These are phyloP conservation scores for Berberis vulgaris DNA, from an alignment of 164 flowering plant genomes.

Conservation along the genomic window DNA sequence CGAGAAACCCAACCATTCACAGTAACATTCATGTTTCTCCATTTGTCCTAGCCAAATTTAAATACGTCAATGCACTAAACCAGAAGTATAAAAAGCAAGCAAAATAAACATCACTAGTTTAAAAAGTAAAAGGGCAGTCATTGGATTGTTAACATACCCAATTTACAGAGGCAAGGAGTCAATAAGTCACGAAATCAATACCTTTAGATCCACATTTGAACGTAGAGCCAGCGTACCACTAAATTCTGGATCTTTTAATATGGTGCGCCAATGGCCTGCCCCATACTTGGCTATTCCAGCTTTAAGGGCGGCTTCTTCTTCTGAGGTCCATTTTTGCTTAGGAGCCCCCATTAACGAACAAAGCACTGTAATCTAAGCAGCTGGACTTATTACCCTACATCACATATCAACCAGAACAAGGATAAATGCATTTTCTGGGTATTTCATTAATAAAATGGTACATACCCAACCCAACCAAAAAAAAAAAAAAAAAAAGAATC, in stretches of 20 bases:
- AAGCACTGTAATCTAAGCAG: neutral
- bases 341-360: constrained; percentile 78
- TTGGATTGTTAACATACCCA: no score
- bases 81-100: constrained; percentile 14
- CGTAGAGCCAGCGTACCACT: constrained; percentile 65
- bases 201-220: constrained; percentile 96
- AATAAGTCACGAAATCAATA: constrained; percentile 10
- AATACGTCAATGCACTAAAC: constrained; percentile 19
- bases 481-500: no score
- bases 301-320: constrained; percentile 89
- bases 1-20: constrained; percentile 80
- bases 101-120: no score
- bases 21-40: constrained; percentile 94
- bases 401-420: neutral
- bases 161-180: no score
- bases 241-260: constrained; percentile 90
- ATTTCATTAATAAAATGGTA: neutral
- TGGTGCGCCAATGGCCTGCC: constrained; percentile 93
- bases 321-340: constrained; percentile 93
- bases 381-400: neutral
- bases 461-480: neutral
- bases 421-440: neutral
- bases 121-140: no score
- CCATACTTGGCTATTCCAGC: constrained; percentile 92
- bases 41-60: constrained; percentile 53